Conservation (phyloP, 2,329 filamentous ascomycete species). For the Fusarium continuum region DNA sequence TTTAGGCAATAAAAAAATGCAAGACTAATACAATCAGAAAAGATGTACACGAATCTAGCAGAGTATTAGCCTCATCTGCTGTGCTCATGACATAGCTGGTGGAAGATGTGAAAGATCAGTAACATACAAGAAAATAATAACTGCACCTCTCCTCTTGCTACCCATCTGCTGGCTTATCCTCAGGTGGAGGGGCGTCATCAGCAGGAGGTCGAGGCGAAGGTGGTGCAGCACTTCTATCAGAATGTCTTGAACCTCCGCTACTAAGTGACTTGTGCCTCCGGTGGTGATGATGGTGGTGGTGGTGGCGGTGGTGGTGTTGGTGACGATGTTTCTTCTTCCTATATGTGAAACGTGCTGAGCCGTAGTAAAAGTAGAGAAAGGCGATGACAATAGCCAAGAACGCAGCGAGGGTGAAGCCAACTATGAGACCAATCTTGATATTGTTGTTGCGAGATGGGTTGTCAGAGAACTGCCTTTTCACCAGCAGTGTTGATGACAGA, state of each 20-base stretch:
- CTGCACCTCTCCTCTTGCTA: neutral
- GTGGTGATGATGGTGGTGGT: constrained; percentile 5
- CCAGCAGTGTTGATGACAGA: neutral
- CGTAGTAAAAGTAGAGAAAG: constrained; percentile 54
- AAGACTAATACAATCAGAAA: constrained; percentile 19
- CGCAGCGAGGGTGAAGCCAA: constrained; percentile 53
- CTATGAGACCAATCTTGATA: constrained; percentile 54
- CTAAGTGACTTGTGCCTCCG: constrained; percentile 42
- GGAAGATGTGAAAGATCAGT: neutral
- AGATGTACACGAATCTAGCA: constrained; percentile 9
- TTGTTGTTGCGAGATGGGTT: constrained; percentile 48
- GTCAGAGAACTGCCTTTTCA: constrained; percentile 42
- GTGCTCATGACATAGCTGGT: rapidly evolving
- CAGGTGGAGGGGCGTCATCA: constrained; percentile 23
- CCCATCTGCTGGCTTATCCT: constrained; percentile 28
- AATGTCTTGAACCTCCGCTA: constrained; percentile 48
- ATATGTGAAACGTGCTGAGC: constrained; percentile 49
- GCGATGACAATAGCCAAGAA: constrained; percentile 51
- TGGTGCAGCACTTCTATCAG: constrained; percentile 34
- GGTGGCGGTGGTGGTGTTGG: constrained; percentile 1
- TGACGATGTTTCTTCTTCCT: constrained; percentile 39
- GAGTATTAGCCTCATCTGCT: neutral
- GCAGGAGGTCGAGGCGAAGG: constrained; percentile 16
- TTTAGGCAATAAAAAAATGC: neutral
- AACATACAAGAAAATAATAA: neutral